Evolutionary conservation across 495 filamentous ascomycete genomes (phyloP).

Genomic region (Pseudevernia furfuracea): DNA sequence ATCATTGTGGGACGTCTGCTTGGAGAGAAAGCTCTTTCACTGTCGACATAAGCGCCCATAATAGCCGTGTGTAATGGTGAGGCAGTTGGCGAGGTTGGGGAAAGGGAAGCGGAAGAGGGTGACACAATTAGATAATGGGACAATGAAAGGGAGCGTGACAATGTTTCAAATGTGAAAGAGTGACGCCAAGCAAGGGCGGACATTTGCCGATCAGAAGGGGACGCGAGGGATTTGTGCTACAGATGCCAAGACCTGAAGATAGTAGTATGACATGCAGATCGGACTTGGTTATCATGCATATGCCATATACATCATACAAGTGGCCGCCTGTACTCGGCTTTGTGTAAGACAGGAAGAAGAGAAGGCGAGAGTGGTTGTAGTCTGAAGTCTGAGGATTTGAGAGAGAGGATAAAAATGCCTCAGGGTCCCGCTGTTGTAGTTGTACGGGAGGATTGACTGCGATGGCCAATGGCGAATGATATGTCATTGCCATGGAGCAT

Average conservation of each 20-base stretch:
- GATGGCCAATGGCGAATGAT: no score
- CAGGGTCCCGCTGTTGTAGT: not conserved
- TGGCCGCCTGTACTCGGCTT: no score
- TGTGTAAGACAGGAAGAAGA: no score
- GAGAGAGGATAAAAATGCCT: not conserved
- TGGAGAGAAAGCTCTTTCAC: constrained; percentile 12
- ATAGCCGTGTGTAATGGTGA: not conserved
- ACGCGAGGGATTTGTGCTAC: not conserved
- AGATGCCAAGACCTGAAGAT: not conserved
- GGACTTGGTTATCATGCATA: not conserved
- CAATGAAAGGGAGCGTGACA: not conserved
- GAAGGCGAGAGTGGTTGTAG: not conserved
- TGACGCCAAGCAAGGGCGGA: not conserved
- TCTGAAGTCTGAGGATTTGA: no score
- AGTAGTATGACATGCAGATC: not conserved
- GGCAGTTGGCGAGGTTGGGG: not conserved
- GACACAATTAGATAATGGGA: no score
- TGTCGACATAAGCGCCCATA: constrained; percentile 19
- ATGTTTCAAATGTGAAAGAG: not conserved
- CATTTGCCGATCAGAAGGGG: not conserved
- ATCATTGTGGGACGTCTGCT: constrained; percentile 13
- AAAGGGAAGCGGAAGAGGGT: not conserved
- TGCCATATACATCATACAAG: no score
- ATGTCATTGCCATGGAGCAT: no score
- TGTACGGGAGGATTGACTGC: not conserved